Evolutionary conservation across 169 alveolate genomes (phyloP), one percentile per base, ranked within the genome.

Genomic region (Plasmodium gaboni): DNA sequence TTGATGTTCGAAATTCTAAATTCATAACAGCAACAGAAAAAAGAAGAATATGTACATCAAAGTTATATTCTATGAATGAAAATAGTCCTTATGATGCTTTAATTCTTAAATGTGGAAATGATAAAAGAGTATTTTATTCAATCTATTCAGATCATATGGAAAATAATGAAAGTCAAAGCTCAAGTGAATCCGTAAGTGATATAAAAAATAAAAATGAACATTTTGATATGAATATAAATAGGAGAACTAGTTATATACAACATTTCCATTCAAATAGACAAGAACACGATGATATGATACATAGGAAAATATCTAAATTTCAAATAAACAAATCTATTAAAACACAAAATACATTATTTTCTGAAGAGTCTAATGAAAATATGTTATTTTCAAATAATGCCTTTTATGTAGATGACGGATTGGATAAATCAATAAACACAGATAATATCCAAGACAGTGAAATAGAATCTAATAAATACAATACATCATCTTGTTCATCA

Each of bases 321-420:
- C 57, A 50, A 48, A 68, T 78, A 50, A 78, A 65, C 32, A 78
- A 67, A 78, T 51, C 63, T 19, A 46, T 26, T 1, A 22, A 17
- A 64, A 74, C 44, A 63, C 59, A 17, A 55, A 64, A 51, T 64
- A 24, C 24, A 32, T 48, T 78, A 57, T 50, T 19, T 10, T 70
- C 68, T 17, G 55, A 78, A 57, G 76, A 51, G 4, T 78, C 89
- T 17, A 78, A 76, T 51, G 74, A 48, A 32, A 42, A 65, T 65
- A 32, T 50, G 10, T 44, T 68, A n/a, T 51, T 69, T 5, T 64
- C 50, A 24, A 50, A 78, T 13, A 22, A 64, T 13, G 76, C 44
- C 9, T 78, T 78, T 32, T 78, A 64, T 57, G 53, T 78, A 3
- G 89, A 78, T 44, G 89, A 78, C 9, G 70, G 17, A 24, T 17